These are phyloP conservation scores for Leccinum longicurvipes DNA, from an alignment of 768 basidiomycete species.

Conservation along the genomic window DNA sequence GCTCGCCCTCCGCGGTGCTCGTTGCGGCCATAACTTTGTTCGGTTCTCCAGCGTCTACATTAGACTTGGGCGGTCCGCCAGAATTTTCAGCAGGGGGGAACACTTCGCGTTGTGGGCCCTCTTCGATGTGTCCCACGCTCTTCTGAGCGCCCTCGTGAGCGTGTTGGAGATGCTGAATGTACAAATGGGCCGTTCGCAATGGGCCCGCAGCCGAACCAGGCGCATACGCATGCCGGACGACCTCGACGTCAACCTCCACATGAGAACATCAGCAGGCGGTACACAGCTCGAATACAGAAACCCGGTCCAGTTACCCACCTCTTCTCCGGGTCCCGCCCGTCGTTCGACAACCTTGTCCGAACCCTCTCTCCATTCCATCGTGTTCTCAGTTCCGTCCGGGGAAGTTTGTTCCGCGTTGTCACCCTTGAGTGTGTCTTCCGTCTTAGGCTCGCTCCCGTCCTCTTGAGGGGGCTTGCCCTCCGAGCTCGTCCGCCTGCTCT, in stretches of 20 bases:
- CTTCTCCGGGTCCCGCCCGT: slow-evolving; percentile 54
- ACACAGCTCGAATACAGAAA: not conserved
- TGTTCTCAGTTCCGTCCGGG: slow-evolving; percentile 42
- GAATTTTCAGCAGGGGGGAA: slow-evolving; percentile 10
- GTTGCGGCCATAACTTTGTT: slow-evolving; percentile 2
- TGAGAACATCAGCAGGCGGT: slow-evolving; percentile 13
- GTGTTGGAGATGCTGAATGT: slow-evolving; percentile 16
- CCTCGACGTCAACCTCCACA: slow-evolving; percentile 59
- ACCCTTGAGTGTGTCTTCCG: slow-evolving; percentile 7
- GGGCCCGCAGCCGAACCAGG: not conserved
- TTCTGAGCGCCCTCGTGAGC: slow-evolving; percentile 17
- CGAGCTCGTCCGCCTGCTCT: slow-evolving; percentile 23
- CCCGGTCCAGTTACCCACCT: slow-evolving; percentile 44
- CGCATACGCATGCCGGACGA: slow-evolving; percentile 44
- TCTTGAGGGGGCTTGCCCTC: slow-evolving; percentile 7
- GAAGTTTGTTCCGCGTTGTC: slow-evolving; percentile 34
- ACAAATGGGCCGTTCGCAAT: slow-evolving; percentile 5
- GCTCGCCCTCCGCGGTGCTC: slow-evolving; percentile 12
- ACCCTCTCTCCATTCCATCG: slow-evolving; percentile 69
- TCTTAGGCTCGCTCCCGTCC: slow-evolving; percentile 6
- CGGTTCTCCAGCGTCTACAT: not conserved
- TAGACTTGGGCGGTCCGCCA: slow-evolving; percentile 9
- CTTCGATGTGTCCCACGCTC: slow-evolving; percentile 24
- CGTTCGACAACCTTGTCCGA: slow-evolving; percentile 64
- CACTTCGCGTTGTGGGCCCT: slow-evolving; percentile 14